Conservation (phyloP, 257 asterid genomes). For the Ligustrum vulgare region DNA sequence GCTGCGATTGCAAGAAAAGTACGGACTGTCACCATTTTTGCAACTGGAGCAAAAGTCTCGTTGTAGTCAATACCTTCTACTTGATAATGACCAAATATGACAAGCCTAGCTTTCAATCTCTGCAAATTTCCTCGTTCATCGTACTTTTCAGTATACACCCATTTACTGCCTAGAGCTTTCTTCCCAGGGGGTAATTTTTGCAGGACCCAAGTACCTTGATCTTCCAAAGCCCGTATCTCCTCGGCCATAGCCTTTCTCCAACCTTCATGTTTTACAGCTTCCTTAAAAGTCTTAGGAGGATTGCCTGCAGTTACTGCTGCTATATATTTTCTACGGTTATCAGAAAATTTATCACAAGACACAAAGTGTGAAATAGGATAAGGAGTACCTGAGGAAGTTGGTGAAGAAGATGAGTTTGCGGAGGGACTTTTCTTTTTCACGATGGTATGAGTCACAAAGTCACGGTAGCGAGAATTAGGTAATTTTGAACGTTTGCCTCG, state of each 20-base stretch:
- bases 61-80: slow-evolving; percentile 15
- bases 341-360: slow-evolving; percentile 6
- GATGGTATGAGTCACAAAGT: too few relatives aligned
- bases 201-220: slow-evolving; percentile 5
- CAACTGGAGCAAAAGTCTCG: not conserved
- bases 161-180: slow-evolving; percentile 9
- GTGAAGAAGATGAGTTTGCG: not conserved
- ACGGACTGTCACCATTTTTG: slow-evolving; percentile 10
- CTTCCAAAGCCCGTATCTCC: slow-evolving; percentile 12
- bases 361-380: slow-evolving; percentile 16
- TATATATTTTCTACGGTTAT: not conserved
- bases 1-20: slow-evolving; percentile 1
- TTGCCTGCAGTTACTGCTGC: not conserved
- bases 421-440: not conserved
- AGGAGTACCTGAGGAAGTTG: too few relatives aligned
- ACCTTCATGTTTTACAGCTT: not conserved
- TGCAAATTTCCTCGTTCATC: slow-evolving; percentile 5
- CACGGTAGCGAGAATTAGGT: too few relatives aligned
- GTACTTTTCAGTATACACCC: slow-evolving; percentile 23
- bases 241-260: not conserved
- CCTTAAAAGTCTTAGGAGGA: too few relatives aligned
- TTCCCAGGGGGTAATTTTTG: slow-evolving; percentile 4
- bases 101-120: not conserved
- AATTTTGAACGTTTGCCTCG: too few relatives aligned
- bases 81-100: slow-evolving; percentile 3